Conservation (phyloP, 1,139 yeast species). For the Suhomyces maxii region DNA sequence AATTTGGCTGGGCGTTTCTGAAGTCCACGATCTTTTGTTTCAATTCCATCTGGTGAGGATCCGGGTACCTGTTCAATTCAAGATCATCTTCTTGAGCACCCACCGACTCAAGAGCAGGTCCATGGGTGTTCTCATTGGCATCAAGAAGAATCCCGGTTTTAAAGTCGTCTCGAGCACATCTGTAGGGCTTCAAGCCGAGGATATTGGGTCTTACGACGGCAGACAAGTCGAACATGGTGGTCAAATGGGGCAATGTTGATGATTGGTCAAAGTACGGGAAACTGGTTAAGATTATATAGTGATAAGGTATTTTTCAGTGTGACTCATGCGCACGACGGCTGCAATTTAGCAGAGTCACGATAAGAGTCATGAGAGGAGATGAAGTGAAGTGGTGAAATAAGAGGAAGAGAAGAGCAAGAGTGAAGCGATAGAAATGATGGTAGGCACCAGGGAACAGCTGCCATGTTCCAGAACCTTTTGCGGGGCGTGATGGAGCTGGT, state of each 20-base stretch:
- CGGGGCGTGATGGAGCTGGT: too few species aligned
- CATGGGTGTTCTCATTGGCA: slow-evolving; percentile 95
- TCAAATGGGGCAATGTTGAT: neutral
- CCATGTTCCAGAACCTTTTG: too few species aligned
- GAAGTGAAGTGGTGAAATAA: too few species aligned
- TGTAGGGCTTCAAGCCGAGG: slow-evolving; percentile 75
- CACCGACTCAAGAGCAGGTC: slow-evolving; percentile 60
- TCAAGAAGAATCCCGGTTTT: slow-evolving; percentile 83
- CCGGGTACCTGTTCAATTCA: slow-evolving; percentile 88
- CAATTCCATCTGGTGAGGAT: slow-evolving; percentile 87
- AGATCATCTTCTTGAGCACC: slow-evolving; percentile 29
- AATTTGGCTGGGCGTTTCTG: slow-evolving; percentile 56
- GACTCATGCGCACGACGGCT: slow-evolving; percentile 7
- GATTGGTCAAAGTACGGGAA: neutral
- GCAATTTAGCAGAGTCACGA: neutral
- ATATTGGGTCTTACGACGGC: slow-evolving; percentile 82
- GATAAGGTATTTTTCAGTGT: slow-evolving; percentile 1
- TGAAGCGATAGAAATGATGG: too few species aligned
- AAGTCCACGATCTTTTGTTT: slow-evolving; percentile 70
- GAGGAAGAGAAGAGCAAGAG: too few species aligned
- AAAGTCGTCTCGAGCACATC: slow-evolving; percentile 82
- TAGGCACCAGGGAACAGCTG: too few species aligned
- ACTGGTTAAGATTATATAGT: neutral
- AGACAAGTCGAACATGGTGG: slow-evolving; percentile 52
- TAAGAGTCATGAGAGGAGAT: too few species aligned